These are phyloP conservation scores for Lodderomyces orthopsilosis DNA, from an alignment of 1,139 yeast species.

Conservation along the genomic window DNA sequence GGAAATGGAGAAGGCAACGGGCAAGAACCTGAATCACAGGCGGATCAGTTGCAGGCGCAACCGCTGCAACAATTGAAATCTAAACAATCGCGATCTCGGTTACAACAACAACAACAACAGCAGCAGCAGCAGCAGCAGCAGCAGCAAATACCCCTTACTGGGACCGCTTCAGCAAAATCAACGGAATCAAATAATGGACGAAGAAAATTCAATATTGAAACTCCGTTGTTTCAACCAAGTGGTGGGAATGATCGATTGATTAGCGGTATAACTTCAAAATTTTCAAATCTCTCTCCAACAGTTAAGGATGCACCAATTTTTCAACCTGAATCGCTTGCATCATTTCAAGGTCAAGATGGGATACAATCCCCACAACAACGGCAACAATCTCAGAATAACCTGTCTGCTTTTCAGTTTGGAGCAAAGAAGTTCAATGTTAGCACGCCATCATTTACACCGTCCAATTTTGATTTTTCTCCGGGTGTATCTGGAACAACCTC, in stretches of 20 bases:
- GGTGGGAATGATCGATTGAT: conserved; percentile 12
- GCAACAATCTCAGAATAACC: conserved; percentile 6
- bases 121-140: conserved; percentile 3
- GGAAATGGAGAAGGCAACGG: conserved; percentile 5
- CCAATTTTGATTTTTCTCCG: conserved; percentile 15
- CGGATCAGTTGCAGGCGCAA: conserved; percentile 6
- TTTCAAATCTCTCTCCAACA: conserved; percentile 51
- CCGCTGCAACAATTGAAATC: conserved; percentile 7
- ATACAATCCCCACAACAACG: not conserved
- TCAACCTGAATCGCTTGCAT: conserved; percentile 37
- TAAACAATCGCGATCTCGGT: conserved; percentile 6
- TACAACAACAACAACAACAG: conserved; percentile 7
- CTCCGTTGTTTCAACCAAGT: conserved; percentile 65
- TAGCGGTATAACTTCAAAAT: conserved; percentile 34
- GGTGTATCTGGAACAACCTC: conserved; percentile 4
- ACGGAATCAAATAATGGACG: conserved; percentile 16
- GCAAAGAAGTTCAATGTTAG: conserved; percentile 32
- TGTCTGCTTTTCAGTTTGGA: conserved; percentile 8
- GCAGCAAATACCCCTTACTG: conserved; percentile 4
- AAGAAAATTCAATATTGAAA: conserved; percentile 57
- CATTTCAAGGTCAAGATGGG: not conserved
- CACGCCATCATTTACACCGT: conserved; percentile 33
- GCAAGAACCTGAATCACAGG: conserved; percentile 13
- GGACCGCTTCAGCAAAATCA: conserved; percentile 4
- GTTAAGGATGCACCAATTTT: conserved; percentile 56